Conservation (phyloP, 306 rosid genomes). For the Sechiopsis laciniata region DNA sequence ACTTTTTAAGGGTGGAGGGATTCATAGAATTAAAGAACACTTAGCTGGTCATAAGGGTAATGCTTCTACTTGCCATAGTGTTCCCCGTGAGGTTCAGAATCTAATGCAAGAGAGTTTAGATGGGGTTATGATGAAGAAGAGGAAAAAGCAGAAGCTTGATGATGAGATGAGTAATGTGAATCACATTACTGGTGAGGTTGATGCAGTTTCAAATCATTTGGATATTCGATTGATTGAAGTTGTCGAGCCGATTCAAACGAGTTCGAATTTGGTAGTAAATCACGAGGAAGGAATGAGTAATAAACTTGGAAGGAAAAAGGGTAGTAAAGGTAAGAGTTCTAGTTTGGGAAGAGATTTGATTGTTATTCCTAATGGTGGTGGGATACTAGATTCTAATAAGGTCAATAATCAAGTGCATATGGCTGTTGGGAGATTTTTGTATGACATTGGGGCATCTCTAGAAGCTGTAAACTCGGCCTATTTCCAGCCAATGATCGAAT, state of each 20-base stretch:
- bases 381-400: conserved; percentile 30
- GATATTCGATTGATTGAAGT: conserved; percentile 39
- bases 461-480: conserved; percentile 73
- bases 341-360: conserved; percentile 35
- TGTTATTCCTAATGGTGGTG: conserved; percentile 33
- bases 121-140: conserved; percentile 77
- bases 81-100: conserved; percentile 66
- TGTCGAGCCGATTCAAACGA: conserved; percentile 35
- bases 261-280: conserved; percentile 31
- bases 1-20: conserved; percentile 93
- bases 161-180: conserved; percentile 55
- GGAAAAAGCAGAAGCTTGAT: conserved; percentile 75
- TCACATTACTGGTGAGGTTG: conserved; percentile 37
- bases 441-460: conserved; percentile 73
- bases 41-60: conserved; percentile 87
- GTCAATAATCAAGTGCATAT: conserved; percentile 41
- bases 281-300: conserved; percentile 39
- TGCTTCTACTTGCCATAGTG: conserved; percentile 70
- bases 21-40: conserved; percentile 96
- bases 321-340: conserved; percentile 47
- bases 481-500: conserved; percentile 75
- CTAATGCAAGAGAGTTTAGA: conserved; percentile 71
- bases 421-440: conserved; percentile 85
- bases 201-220: conserved; percentile 32
- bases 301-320: conserved; percentile 59